These are phyloP conservation scores for Pythium diclinum DNA, from an alignment of 352 stramenopile genomes.

Conservation along the genomic window DNA sequence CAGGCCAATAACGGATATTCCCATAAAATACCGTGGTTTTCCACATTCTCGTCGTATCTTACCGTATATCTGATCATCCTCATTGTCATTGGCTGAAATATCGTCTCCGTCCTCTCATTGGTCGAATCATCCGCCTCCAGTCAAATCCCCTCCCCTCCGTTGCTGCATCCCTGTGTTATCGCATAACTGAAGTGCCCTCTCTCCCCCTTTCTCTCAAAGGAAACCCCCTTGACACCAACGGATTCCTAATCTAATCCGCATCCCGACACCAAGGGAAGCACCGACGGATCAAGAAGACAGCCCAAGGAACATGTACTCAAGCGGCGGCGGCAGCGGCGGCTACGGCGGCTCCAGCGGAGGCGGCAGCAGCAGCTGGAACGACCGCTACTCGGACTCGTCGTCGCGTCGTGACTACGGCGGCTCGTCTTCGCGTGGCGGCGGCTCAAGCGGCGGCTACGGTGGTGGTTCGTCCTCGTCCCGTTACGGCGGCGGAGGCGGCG, in stretches of 20 bases:
- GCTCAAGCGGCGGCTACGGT: constrained; percentile 31
- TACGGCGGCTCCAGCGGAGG: constrained; percentile 19
- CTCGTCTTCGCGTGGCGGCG: constrained; percentile 31
- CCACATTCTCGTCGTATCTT: not conserved
- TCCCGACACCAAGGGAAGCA: not conserved
- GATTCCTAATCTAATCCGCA: not conserved
- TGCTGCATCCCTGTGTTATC: constrained; percentile 11
- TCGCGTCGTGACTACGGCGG: constrained; percentile 58
- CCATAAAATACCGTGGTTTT: not conserved
- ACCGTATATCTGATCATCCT: not conserved
- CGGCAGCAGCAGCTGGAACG: constrained; percentile 45
- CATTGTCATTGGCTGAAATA: constrained; percentile 7
- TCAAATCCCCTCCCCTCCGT: constrained; percentile 19
- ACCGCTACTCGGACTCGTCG: constrained; percentile 73
- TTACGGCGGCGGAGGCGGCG: constrained; percentile 24
- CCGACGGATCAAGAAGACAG: not conserved
- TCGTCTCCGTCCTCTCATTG: constrained; percentile 2
- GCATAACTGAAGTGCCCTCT: constrained; percentile 18
- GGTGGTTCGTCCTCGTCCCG: constrained; percentile 35
- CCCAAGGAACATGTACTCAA: constrained; percentile 49
- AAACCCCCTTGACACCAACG: constrained; percentile 10
- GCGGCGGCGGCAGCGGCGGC: constrained; percentile 25
- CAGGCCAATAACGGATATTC: constrained; percentile 5
- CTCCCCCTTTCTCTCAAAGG: constrained; percentile 10
- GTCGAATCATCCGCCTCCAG: constrained; percentile 12